Conservation (phyloP, 2,329 filamentous ascomycete species). For the Trichoderma lentiforme region DNA sequence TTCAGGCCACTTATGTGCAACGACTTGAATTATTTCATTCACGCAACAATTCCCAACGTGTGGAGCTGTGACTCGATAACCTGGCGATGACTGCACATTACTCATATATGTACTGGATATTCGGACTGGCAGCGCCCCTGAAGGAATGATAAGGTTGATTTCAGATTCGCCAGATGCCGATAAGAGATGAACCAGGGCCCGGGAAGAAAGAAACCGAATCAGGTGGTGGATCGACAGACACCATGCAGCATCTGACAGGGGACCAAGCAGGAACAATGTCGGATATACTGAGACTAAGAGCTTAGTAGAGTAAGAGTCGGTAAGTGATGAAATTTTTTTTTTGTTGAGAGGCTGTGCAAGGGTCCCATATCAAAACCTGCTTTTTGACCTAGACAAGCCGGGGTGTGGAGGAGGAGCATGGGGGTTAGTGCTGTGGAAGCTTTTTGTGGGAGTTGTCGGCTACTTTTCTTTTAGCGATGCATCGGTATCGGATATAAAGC, state of each 20-base stretch:
- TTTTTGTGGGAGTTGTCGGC: neutral
- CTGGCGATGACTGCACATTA: neutral
- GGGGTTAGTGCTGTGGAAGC: neutral
- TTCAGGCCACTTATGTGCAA: conserved; percentile 5
- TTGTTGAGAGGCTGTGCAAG: neutral
- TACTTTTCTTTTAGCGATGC: neutral
- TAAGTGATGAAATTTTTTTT: neutral
- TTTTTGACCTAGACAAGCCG: neutral
- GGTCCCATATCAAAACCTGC: neutral
- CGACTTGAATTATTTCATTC: neutral
- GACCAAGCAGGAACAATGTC: neutral
- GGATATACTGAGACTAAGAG: neutral
- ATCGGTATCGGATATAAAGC: neutral
- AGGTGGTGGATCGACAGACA: neutral
- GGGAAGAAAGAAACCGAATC: neutral
- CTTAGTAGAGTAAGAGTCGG: neutral
- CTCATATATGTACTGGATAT: neutral
- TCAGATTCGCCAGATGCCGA: neutral
- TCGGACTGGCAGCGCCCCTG: neutral
- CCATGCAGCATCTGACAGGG: neutral
- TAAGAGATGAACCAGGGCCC: neutral
- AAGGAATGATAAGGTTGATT: neutral
- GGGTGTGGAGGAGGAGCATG: neutral
- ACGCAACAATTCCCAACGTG: neutral
- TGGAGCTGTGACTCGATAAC: neutral